Base-by-base conservation (phyloP, 164 flowering plant species). In the Buxus sempervirens region DNA sequence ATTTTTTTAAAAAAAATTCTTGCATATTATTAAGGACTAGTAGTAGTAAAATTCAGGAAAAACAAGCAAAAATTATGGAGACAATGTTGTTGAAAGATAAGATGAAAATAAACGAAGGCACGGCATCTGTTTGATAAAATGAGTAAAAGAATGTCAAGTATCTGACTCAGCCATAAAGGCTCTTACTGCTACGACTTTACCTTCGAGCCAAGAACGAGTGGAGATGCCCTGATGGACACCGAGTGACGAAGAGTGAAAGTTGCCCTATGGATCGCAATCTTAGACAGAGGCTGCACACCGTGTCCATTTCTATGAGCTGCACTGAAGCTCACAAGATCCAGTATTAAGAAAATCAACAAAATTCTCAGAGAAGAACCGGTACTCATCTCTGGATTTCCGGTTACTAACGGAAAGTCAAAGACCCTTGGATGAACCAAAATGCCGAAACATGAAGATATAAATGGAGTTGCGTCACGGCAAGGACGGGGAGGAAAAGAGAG, bases 231-330 rank as follows among this genome's bases (percentile, higher is more conserved):
- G 22, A 89, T 67, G 13, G 75, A 81, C 22, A 84, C 83, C 0
- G 78, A 70, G 25, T 71, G 71, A 49, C 45, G 66, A 60, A 85
- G 76, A 0, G 73, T 81, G 27, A 71, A 59, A 4, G 51, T 45
- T 18, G 85, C 70, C 27, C 68, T 79, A 45, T 80, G 82, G 23
- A 89, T 81, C 5, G 82, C 83, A 54, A 89, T 84, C 67, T 82
- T 81, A 2, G 91, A 81, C 22, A 87, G 67, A 1, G 93, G 89
- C 77, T 88, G 93, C 41, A 69, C 87, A 0, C 78, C 82, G 3
- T 36, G 36, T 10, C 23, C 66, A 51, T 25, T 28, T 8, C 18
- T 8, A 26, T 54, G 75, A 71, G 71, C 65, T 6, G 75, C 48
- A 66, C 16, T 54, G 21, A 42, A 64, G 19, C 53, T 61, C 60